phyloP scores from a whole-genome alignment of 2,329 filamentous ascomycete genomes.

The Neofusicoccum laricinum region DNA sequence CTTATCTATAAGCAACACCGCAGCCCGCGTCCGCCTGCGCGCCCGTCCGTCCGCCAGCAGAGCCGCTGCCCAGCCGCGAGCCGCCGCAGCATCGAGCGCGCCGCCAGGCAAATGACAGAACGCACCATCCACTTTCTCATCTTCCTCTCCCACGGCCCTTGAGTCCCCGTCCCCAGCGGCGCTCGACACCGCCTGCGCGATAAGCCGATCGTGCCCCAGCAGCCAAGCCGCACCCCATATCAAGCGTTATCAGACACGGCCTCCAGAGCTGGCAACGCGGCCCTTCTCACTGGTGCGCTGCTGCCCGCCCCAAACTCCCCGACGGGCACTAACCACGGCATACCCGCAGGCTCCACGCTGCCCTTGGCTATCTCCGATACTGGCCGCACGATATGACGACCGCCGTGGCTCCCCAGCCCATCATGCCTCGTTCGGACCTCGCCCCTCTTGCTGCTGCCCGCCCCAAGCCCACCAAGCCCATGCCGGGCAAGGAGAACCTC shows the following conservation, averaged over 20 bases:
- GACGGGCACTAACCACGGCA: constrained; percentile 11
- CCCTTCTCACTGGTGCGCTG: constrained; percentile 16
- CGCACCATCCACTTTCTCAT: constrained; percentile 42
- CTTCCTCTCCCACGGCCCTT: constrained; percentile 29
- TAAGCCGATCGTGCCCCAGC: constrained; percentile 11
- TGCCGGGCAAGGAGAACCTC: constrained; percentile 43
- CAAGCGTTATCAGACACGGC: constrained; percentile 9
- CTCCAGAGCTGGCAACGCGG: not conserved
- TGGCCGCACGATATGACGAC: constrained; percentile 41
- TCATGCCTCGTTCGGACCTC: constrained; percentile 44
- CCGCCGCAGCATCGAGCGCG: constrained; percentile 2
- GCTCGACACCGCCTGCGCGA: not conserved
- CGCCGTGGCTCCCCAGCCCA: constrained; percentile 47
- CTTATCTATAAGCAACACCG: constrained; percentile 13
- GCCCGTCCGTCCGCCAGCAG: not conserved
- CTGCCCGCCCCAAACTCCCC: not conserved
- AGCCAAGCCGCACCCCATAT: not conserved
- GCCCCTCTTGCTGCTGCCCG: constrained; percentile 46
- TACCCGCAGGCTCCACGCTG: constrained; percentile 14
- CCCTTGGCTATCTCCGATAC: constrained; percentile 15
- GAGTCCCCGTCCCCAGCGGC: constrained; percentile 1
- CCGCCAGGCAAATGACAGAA: constrained; percentile 36
- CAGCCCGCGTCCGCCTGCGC: not conserved
- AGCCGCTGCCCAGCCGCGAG: constrained; percentile 4
- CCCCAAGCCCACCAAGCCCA: constrained; percentile 38